Conservation (phyloP, 2,329 filamentous ascomycete genomes). For the Colletotrichum simmondsii region DNA sequence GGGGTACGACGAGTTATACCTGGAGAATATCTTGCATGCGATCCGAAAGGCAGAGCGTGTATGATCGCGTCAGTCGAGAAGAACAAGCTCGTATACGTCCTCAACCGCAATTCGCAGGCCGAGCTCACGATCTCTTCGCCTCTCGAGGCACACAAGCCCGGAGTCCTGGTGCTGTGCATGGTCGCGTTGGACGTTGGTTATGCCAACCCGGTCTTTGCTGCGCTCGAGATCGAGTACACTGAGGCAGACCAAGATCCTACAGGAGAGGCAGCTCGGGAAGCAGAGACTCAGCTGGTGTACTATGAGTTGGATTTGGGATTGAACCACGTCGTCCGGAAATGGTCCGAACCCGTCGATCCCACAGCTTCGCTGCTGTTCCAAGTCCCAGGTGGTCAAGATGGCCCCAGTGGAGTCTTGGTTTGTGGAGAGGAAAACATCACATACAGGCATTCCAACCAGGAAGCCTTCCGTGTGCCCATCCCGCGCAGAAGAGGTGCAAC, state of each 20-base stretch:
- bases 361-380: conserved; percentile 92
- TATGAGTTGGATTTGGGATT: conserved; percentile 97
- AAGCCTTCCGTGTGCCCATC: conserved; percentile 88
- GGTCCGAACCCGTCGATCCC: conserved; percentile 93
- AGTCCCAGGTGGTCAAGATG: conserved; percentile 92
- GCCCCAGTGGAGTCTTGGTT: conserved; percentile 93
- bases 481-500: conserved; percentile 87
- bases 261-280: conserved; percentile 81
- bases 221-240: conserved; percentile 92
- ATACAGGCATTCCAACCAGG: conserved; percentile 96
- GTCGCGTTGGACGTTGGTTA: conserved; percentile 95
- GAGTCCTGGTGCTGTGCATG: conserved; percentile 88
- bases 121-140: conserved; percentile 97
- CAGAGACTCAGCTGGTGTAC: conserved; percentile 93
- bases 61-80: conserved; percentile 96
- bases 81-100: conserved; percentile 98
- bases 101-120: conserved; percentile 94
- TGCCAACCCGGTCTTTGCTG: conserved; percentile 95
- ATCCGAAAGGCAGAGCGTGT: conserved; percentile 95
- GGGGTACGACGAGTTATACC: conserved; percentile 93
- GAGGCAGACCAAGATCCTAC: conserved; percentile 92
- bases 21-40: conserved; percentile 94
- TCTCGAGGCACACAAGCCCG: conserved; percentile 93
- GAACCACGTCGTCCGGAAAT: conserved; percentile 97
- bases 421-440: conserved; percentile 95